Conservation (phyloP, 164 flowering plant genomes). For the Kingdonia uniflora region DNA sequence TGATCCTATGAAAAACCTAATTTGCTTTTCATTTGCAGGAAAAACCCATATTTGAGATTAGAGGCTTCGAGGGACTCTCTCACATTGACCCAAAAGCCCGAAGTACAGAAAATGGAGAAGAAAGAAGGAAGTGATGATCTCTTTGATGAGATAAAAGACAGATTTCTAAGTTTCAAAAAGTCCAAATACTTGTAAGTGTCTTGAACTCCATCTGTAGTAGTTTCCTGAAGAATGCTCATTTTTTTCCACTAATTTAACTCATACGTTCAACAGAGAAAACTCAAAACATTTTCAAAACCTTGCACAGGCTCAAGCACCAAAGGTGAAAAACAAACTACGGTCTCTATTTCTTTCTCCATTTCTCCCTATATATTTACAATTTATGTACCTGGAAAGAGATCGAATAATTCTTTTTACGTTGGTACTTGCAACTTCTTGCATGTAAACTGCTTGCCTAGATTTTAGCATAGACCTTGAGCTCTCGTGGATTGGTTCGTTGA, state of each 20-base stretch:
- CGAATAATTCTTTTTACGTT: not conserved
- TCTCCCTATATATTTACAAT: not conserved
- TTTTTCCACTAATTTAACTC: conserved; percentile 8
- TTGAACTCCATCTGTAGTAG: conserved; percentile 3
- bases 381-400: not conserved
- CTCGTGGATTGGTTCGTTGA: not conserved
- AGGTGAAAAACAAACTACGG: conserved; percentile 34
- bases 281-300: conserved; percentile 52
- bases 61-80: conserved; percentile 35
- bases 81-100: conserved; percentile 28
- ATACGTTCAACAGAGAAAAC: conserved; percentile 44
- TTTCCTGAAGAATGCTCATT: conserved; percentile 6
- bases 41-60: conserved; percentile 18
- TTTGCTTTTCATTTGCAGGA: conserved; percentile 21
- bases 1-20: conserved; percentile 6
- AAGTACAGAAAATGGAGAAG: conserved; percentile 17
- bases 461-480: not conserved
- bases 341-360: not conserved
- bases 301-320: conserved; percentile 69
- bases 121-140: conserved; percentile 21
- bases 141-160: conserved; percentile 52
- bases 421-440: not conserved
- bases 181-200: conserved; percentile 61
- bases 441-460: no score
- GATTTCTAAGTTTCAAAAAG: conserved; percentile 67